These are phyloP conservation scores for Lentinula detonsa DNA, from an alignment of 768 basidiomycete species.

Conservation along the genomic window DNA sequence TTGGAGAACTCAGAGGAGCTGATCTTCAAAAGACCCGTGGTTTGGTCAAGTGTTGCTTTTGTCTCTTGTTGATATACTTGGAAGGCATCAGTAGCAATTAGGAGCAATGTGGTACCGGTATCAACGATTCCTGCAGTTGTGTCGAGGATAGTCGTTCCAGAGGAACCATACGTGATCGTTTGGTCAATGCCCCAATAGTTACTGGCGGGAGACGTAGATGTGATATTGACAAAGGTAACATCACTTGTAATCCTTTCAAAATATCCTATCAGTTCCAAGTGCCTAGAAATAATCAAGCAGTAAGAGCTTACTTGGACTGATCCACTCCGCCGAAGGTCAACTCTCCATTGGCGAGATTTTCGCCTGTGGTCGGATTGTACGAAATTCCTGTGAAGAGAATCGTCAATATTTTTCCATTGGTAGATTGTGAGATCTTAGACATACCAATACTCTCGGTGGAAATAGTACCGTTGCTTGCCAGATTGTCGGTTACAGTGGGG, in stretches of 20 bases:
- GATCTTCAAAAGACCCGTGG: slow-evolving; percentile 52
- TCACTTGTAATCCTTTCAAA: slow-evolving; percentile 23
- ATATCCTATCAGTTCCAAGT: background rate
- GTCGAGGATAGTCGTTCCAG: slow-evolving; percentile 22
- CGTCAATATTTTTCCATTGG: background rate
- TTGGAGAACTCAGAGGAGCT: slow-evolving; percentile 40
- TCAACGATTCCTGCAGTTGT: slow-evolving; percentile 44
- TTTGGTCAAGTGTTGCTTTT: slow-evolving; percentile 44
- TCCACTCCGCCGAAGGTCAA: slow-evolving; percentile 52
- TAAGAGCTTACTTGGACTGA: slow-evolving; percentile 28
- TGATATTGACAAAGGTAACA: slow-evolving; percentile 34
- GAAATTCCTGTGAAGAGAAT: slow-evolving; percentile 36
- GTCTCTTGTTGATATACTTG: slow-evolving; percentile 47
- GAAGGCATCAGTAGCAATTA: slow-evolving; percentile 57
- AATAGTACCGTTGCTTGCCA: slow-evolving; percentile 42
- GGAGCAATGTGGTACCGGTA: slow-evolving; percentile 47
- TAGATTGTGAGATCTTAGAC: background rate
- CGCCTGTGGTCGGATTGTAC: slow-evolving; percentile 35
- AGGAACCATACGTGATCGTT: slow-evolving; percentile 27
- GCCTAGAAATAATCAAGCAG: slow-evolving; percentile 11
- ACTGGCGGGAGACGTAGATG: slow-evolving; percentile 38
- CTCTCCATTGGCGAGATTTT: slow-evolving; percentile 40
- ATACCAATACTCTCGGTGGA: slow-evolving; percentile 40
- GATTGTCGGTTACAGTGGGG: slow-evolving; percentile 55
- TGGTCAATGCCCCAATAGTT: slow-evolving; percentile 42